Conservation (phyloP, 345 rosid genomes). For the Camelina sativa region DNA sequence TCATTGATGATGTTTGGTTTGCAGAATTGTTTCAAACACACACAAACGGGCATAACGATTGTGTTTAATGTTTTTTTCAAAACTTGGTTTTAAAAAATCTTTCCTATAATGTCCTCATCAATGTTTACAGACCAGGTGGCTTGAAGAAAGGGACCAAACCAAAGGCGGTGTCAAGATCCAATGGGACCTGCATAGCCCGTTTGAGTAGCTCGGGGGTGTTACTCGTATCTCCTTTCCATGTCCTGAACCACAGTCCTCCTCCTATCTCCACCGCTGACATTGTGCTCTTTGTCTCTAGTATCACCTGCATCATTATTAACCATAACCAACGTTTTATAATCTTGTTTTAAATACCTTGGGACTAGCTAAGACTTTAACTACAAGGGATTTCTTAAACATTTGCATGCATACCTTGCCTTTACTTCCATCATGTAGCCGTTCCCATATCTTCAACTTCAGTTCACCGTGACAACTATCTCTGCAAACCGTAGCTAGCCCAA, state of each 20-base stretch:
- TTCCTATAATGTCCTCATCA: neutral
- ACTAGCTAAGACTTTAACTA: conserved; percentile 12
- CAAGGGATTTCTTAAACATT: neutral
- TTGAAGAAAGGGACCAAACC: conserved; percentile 63
- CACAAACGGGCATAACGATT: no score
- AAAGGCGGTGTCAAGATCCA: conserved; percentile 64
- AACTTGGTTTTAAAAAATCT: no score
- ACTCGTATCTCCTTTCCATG: conserved; percentile 77
- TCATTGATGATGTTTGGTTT: no score
- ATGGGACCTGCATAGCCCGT: conserved; percentile 55
- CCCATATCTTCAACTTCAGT: conserved; percentile 83
- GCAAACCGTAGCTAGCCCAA: conserved; percentile 87
- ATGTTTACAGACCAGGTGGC: conserved; percentile 81
- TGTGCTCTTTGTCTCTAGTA: conserved; percentile 75
- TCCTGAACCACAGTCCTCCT: conserved; percentile 96
- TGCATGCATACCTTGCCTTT: conserved; percentile 75
- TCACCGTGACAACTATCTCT: conserved; percentile 79
- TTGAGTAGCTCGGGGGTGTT: conserved; percentile 64
- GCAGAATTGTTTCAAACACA: no score
- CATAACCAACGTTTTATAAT: neutral
- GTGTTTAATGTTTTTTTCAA: no score
- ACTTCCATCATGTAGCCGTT: conserved; percentile 64
- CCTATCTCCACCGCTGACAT: conserved; percentile 93
- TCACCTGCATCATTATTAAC: conserved; percentile 50
- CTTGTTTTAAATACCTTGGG: conserved; percentile 9